phyloP scores from a whole-genome alignment of 2,329 filamentous ascomycete species.

The Penicillium crustosum region DNA sequence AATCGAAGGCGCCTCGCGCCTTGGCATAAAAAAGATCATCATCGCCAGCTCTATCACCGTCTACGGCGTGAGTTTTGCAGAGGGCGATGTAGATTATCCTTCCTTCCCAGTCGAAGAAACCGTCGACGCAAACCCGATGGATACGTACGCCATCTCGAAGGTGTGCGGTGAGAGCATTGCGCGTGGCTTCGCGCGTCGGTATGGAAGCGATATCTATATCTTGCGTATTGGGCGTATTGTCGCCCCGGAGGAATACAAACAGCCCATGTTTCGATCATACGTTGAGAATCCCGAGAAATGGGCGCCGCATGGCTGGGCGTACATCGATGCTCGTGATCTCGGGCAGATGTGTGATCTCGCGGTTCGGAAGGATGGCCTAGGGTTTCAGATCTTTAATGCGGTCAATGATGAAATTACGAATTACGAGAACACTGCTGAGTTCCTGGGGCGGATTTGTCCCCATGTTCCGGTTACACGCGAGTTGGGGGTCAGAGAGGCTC shows the following conservation, averaged over 20 bases:
- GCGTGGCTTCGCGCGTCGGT: conserved; percentile 57
- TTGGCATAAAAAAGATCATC: conserved; percentile 63
- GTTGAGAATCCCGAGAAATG: conserved; percentile 52
- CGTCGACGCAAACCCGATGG: conserved; percentile 60
- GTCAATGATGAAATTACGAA: conserved; percentile 62
- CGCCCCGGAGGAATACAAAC: conserved; percentile 60
- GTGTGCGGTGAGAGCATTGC: conserved; percentile 59
- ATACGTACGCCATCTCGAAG: conserved; percentile 62
- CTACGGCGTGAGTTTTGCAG: conserved; percentile 62
- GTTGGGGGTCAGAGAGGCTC: conserved; percentile 60
- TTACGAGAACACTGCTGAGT: conserved; percentile 51
- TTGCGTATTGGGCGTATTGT: conserved; percentile 62
- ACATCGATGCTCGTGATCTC: conserved; percentile 62
- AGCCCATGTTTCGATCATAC: conserved; percentile 52
- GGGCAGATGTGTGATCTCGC: conserved; percentile 61
- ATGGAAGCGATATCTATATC: conserved; percentile 58
- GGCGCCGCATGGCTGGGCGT: conserved; percentile 62
- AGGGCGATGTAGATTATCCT: conserved; percentile 58
- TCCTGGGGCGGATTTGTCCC: conserved; percentile 53
- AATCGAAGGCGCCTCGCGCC: conserved; percentile 62
- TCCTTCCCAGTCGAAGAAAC: conserved; percentile 61
- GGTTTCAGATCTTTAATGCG: conserved; percentile 65
- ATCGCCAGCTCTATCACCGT: conserved; percentile 60
- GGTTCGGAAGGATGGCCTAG: conserved; percentile 55
- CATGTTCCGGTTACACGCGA: conserved; percentile 54